Conservation (phyloP, 257 asterid species). For the Ilex asprella region DNA sequence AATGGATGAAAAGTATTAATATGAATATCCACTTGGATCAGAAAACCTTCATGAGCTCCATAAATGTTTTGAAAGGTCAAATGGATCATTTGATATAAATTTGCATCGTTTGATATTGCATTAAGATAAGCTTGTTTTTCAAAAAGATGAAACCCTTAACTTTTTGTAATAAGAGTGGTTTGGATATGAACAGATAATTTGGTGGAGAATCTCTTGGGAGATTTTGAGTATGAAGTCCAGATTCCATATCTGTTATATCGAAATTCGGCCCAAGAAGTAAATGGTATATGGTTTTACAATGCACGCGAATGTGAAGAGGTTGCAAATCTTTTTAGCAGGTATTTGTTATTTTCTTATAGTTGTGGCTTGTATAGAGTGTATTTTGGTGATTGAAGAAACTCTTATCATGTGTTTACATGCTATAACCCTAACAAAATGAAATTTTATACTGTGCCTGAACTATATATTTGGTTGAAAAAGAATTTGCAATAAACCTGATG, state of each 20-base stretch:
- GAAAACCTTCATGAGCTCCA: background rate
- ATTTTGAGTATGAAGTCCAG: slow-evolving; percentile 83
- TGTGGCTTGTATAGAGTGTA: background rate
- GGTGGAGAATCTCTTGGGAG: slow-evolving; percentile 84
- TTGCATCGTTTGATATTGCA: background rate
- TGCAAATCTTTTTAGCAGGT: slow-evolving; percentile 75
- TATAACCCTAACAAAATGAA: background rate
- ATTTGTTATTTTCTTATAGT: slow-evolving; percentile 6
- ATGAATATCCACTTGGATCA: background rate
- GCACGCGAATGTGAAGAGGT: slow-evolving; percentile 77
- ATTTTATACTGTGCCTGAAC: background rate
- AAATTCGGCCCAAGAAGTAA: slow-evolving; percentile 79
- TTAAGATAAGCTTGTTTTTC: background rate
- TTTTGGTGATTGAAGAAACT: background rate
- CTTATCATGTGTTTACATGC: background rate
- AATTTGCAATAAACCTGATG: background rate
- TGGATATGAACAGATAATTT: slow-evolving; percentile 60
- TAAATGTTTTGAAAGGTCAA: background rate
- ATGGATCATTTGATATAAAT: background rate
- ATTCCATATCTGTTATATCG: slow-evolving; percentile 75
- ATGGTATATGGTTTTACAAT: slow-evolving; percentile 94
- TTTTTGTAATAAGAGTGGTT: slow-evolving; percentile 3
- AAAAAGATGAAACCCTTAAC: background rate
- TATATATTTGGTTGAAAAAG: background rate
- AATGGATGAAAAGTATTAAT: too few relatives aligned